Evolutionary conservation across 345 rosid species (phyloP), one percentile per base, ranked within the genome.

Genomic region (Gossypium longicalyx): DNA sequence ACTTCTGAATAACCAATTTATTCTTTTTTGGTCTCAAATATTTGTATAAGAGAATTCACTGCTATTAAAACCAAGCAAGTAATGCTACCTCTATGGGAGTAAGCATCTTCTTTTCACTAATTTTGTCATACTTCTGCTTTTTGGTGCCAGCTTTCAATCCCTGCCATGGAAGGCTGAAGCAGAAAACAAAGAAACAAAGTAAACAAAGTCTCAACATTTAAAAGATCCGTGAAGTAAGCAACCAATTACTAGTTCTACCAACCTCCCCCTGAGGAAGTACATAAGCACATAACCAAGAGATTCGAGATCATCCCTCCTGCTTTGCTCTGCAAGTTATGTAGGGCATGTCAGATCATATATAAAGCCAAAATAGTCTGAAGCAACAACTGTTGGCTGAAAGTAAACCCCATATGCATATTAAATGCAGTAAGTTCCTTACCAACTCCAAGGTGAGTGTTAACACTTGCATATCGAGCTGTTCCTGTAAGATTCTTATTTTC

Each of bases 401-500:
- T 70, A 58, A 71, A 64, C 25, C 3, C 43, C 49, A 70, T 22
- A 70, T 47, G 1, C 38, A 27, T 16, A 34, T 56, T 54, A 34
- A 47, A 22, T 12, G 41, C 41, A 34, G 27, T 73, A 58, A 65
- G 22, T 76, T 71, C 74, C 90, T 81, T 63, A 93, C 99, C 99
- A 83, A 95, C 89, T 80, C 97, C 98, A 72, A 89, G 97, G 85
- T 94, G 98, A 73, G 98, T 92, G 75, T 94, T 94, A 71, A 92
- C 95, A 87, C 98, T 92, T 67, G 98, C 98, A 84, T 93, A 95
- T 52, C 94, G 91, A 72, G 99, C 98, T 51, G 99, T 95, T 80
- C 98, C 99, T n/a, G 96, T 93, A 65, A 93, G 96, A 83, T 93
- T 89, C 87, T 93, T 95, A 83, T 93, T 95, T 85, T 95, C 99